A percentile compares a stretch with the other conserved stretches of the same genome.
Conservation (phyloP, 805 yeast genomes). For the Isabelozyma gotoi region DNA sequence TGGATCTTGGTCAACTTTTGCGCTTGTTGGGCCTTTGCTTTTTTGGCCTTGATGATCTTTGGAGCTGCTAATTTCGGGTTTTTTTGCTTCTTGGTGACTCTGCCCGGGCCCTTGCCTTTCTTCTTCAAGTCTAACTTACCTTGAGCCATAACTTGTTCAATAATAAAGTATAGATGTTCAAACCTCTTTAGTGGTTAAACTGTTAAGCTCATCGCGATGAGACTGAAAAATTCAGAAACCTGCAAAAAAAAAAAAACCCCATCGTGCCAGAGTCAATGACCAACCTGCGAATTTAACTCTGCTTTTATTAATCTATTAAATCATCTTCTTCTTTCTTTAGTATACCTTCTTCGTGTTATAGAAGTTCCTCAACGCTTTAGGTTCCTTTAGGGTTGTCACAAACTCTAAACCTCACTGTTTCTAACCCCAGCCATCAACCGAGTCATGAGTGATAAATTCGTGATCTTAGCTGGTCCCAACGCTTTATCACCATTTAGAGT, state of each 20-base stretch:
- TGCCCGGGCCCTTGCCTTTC: slow-evolving; percentile 39
- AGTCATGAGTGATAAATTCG: slow-evolving; percentile 26
- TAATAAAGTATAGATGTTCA: too few species aligned
- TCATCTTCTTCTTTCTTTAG: background rate
- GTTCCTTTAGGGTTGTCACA: background rate
- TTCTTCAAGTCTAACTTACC: slow-evolving; percentile 61
- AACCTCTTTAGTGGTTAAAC: too few species aligned
- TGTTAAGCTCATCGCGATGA: background rate
- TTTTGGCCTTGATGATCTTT: slow-evolving; percentile 65
- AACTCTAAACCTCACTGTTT: background rate
- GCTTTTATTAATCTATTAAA: background rate
- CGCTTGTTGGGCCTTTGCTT: slow-evolving; percentile 45
- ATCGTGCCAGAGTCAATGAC: background rate
- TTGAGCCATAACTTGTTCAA: too few species aligned
- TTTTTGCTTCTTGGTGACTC: slow-evolving; percentile 63
- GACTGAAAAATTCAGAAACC: background rate
- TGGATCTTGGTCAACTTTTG: slow-evolving; percentile 59
- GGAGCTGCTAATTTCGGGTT: slow-evolving; percentile 74
- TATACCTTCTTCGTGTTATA: background rate
- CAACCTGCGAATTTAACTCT: background rate
- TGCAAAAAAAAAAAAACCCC: background rate
- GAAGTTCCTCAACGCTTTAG: background rate
- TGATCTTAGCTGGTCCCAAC: slow-evolving; percentile 77
- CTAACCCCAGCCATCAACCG: background rate
- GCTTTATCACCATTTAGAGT: slow-evolving; percentile 89